These are phyloP conservation scores for Senna siamea DNA, from an alignment of 306 rosid genomes.

Conservation along the genomic window DNA sequence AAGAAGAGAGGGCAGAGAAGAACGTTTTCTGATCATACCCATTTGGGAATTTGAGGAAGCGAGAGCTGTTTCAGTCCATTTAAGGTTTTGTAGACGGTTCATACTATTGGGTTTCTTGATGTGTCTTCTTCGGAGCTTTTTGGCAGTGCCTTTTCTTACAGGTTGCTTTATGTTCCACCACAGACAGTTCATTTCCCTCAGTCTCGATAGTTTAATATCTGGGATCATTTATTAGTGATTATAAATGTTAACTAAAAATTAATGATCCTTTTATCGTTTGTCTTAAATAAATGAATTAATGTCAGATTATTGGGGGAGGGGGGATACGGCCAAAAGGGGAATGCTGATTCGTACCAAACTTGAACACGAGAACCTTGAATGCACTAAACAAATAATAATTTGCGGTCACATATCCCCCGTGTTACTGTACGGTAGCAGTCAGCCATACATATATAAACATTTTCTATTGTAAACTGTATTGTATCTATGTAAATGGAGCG, in stretches of 20 bases:
- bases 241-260: background rate
- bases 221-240: background rate
- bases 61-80: background rate
- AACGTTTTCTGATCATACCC: conserved; percentile 36
- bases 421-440: background rate
- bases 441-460: no score
- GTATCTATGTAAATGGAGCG: no score
- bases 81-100: background rate
- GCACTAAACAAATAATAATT: conserved; percentile 9
- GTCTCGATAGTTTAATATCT: background rate
- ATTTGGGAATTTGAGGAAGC: conserved; percentile 34
- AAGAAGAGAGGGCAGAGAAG: conserved; percentile 22
- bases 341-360: background rate
- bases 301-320: background rate
- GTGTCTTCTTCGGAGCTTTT: background rate
- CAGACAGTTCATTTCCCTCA: background rate
- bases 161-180: conserved; percentile 3
- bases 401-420: conserved; percentile 12
- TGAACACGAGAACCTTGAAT: conserved; percentile 18
- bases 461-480: no score
- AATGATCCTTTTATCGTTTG: background rate
- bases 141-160: background rate
- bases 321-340: background rate
- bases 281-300: background rate
- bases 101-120: background rate